Conservation (phyloP, 2,329 filamentous ascomycete genomes). For the Chaetomium strumarium region DNA sequence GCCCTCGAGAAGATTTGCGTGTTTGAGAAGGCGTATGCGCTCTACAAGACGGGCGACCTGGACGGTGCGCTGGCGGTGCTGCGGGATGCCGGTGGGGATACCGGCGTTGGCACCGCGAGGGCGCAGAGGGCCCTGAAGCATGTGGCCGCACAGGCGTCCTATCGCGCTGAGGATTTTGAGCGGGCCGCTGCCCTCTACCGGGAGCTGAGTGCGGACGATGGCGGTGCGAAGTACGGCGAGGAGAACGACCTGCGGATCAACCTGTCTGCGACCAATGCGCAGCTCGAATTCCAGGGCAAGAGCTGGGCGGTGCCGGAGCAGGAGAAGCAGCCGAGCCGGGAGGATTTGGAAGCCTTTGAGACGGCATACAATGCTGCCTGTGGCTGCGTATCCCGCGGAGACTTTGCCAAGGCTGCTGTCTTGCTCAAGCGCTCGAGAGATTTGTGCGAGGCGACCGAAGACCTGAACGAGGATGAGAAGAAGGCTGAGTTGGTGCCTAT, state of each 20-base stretch:
- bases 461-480: conserved; percentile 69
- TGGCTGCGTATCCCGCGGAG: conserved; percentile 62
- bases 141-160: conserved; percentile 61
- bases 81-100: conserved; percentile 9
- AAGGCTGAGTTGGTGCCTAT: conserved; percentile 69
- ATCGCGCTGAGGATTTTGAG: conserved; percentile 68
- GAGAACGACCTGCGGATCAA: conserved; percentile 75
- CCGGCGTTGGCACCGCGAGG: conserved; percentile 3
- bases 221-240: conserved; percentile 48
- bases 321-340: conserved; percentile 50
- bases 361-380: conserved; percentile 77
- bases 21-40: conserved; percentile 73
- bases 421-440: conserved; percentile 64
- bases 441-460: conserved; percentile 67
- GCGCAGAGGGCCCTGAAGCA: conserved; percentile 36
- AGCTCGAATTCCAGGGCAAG: conserved; percentile 63
- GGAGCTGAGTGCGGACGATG: conserved; percentile 42
- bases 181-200: conserved; percentile 60
- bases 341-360: conserved; percentile 71
- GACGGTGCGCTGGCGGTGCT: conserved; percentile 52
- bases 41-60: conserved; percentile 72
- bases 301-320: conserved; percentile 43
- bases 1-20: conserved; percentile 54
- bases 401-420: conserved; percentile 57
- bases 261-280: conserved; percentile 62